Conservation (phyloP, 2,329 filamentous ascomycete species). For the Pestalotiopsis sp. region DNA sequence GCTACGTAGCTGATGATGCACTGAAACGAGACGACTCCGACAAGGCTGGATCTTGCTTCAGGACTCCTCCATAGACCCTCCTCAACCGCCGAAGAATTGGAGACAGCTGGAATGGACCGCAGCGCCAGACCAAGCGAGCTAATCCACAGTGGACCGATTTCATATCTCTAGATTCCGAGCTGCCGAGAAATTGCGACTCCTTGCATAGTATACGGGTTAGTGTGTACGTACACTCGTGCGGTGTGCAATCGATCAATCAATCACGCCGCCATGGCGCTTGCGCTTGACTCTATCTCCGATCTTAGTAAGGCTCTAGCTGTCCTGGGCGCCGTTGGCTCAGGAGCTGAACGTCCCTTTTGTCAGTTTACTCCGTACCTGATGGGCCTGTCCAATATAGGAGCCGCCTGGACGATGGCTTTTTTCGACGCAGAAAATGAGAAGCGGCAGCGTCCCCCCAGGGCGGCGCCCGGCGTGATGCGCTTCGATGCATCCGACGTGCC, state of each 20-base stretch:
- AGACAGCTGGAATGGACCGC: background rate
- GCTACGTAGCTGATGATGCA: background rate
- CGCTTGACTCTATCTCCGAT: background rate
- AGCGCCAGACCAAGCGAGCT: background rate
- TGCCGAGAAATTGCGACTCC: background rate
- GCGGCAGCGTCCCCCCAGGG: background rate
- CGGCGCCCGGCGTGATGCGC: background rate
- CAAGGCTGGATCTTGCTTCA: constrained; percentile 1
- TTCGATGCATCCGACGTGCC: background rate
- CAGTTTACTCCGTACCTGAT: background rate
- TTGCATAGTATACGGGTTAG: background rate
- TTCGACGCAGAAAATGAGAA: background rate
- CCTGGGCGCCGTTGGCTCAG: background rate
- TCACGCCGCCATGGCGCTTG: background rate
- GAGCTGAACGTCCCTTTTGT: background rate
- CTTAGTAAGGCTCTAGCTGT: background rate
- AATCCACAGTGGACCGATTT: constrained; percentile 1
- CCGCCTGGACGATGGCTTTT: background rate
- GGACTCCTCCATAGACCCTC: background rate
- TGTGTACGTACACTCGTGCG: background rate
- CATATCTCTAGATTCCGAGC: background rate
- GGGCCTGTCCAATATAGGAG: background rate
- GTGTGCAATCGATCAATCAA: no score
- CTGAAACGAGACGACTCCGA: background rate
- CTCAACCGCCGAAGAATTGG: background rate